phyloP scores from a whole-genome alignment of 306 rosid species.

The Senna siamea region DNA sequence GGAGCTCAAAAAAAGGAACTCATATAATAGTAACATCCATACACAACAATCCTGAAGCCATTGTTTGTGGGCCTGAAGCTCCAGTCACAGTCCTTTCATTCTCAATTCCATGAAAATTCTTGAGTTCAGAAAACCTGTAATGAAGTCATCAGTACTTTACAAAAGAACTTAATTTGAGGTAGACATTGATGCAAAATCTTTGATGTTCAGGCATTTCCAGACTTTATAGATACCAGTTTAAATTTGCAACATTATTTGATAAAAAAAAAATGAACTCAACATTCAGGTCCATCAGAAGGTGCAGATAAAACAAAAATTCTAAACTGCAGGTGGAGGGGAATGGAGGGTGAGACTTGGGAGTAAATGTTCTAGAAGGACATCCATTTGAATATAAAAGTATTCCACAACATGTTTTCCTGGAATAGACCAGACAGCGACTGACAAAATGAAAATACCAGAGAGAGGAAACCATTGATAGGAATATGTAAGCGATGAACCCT shows the following conservation, averaged over 20 bases:
- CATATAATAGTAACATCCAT: slow-evolving; percentile 29
- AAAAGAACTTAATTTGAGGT: slow-evolving; percentile 14
- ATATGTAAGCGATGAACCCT: neutral
- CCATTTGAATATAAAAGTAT: no score
- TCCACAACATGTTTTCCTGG: no score
- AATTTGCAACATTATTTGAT: slow-evolving; percentile 12
- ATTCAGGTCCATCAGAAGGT: slow-evolving; percentile 21
- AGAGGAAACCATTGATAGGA: no score
- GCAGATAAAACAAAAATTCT: neutral
- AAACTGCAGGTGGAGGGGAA: no score
- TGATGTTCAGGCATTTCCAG: neutral
- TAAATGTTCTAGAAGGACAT: no score
- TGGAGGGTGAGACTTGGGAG: no score
- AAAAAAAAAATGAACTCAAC: slow-evolving; percentile 8
- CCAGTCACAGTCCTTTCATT: slow-evolving; percentile 62
- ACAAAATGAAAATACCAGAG: no score
- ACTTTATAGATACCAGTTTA: slow-evolving; percentile 12
- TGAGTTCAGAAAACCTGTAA: slow-evolving; percentile 79
- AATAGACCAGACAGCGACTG: no score
- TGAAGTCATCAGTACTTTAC: slow-evolving; percentile 26
- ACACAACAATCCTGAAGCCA: slow-evolving; percentile 84
- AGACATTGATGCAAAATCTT: slow-evolving; percentile 21
- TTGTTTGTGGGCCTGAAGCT: slow-evolving; percentile 72
- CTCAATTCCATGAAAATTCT: slow-evolving; percentile 78
- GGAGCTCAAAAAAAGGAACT: slow-evolving; percentile 13